phyloP scores from a whole-genome alignment of 176 grass and related monocot genomes.

The Ensete glaucum region DNA sequence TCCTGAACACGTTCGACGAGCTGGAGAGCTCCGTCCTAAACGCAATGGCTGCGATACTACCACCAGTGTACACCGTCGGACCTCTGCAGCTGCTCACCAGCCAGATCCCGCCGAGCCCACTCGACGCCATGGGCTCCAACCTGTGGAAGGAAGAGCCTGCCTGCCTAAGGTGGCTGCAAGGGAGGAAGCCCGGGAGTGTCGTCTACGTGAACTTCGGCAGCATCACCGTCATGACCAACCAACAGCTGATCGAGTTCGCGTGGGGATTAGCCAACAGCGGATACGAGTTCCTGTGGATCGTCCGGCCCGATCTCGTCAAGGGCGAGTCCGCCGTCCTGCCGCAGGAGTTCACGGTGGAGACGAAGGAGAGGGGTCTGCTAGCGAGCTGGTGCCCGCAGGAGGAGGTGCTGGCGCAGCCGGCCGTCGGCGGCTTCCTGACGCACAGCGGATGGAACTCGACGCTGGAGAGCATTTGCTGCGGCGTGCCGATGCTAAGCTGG shows the following conservation, averaged over 20 bases:
- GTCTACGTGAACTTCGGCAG: conserved; percentile 18
- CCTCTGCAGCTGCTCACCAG: not conserved
- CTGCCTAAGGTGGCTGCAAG: not conserved
- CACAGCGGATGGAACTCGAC: conserved; percentile 21
- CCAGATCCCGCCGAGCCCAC: not conserved
- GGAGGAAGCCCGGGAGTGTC: not conserved
- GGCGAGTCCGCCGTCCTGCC: conserved; percentile 8
- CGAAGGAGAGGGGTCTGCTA: not conserved
- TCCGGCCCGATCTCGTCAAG: conserved; percentile 2
- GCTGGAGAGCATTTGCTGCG: conserved; percentile 5
- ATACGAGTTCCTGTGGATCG: conserved; percentile 4
- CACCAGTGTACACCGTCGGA: conserved; percentile 10
- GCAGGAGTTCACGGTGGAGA: not conserved
- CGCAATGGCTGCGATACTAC: not conserved
- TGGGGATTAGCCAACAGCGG: conserved; percentile 9
- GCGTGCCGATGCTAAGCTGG: conserved; percentile 14
- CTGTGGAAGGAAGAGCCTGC: conserved; percentile 3
- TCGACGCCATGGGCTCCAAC: not conserved
- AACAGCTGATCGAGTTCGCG: conserved; percentile 13
- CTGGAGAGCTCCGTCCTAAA: not conserved
- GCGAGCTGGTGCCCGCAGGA: conserved; percentile 10
- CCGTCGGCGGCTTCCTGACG: conserved; percentile 13
- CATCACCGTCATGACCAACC: conserved; percentile 2
- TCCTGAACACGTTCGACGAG: conserved; percentile 13
- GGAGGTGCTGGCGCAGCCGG: not conserved